phyloP scores from a whole-genome alignment of 1,139 yeast species.

The Saccharomycopsis hybrid region DNA sequence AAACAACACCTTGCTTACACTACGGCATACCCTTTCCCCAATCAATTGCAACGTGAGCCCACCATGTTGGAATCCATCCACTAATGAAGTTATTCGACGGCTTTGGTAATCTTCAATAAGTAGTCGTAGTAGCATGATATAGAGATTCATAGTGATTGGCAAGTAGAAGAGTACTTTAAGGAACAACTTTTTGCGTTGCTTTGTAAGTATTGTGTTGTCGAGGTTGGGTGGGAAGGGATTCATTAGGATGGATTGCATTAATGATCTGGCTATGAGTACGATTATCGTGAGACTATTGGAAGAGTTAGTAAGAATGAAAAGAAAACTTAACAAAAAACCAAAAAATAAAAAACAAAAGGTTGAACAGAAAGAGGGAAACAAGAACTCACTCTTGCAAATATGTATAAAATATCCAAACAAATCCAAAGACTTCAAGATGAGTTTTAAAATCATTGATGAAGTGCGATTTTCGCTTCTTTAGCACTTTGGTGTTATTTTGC shows the following conservation, averaged over 20 bases:
- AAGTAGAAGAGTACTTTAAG: conserved; percentile 22
- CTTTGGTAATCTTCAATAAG: conserved; percentile 23
- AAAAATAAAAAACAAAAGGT: too few relatives aligned
- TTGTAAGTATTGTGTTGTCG: conserved; percentile 18
- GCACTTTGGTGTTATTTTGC: conserved; percentile 24
- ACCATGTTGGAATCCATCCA: conserved; percentile 30
- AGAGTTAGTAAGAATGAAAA: too few relatives aligned
- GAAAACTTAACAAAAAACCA: too few relatives aligned
- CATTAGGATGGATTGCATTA: conserved; percentile 28
- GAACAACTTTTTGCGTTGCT: conserved; percentile 21
- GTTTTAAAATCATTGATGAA: conserved; percentile 24
- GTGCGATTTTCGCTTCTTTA: conserved; percentile 27
- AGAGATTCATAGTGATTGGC: conserved; percentile 19
- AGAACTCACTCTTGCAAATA: neutral
- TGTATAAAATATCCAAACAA: conserved; percentile 26
- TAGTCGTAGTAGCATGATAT: conserved; percentile 28
- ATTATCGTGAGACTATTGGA: neutral
- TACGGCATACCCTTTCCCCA: conserved; percentile 36
- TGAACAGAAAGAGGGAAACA: too few relatives aligned
- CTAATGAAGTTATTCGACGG: conserved; percentile 25
- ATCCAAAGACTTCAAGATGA: conserved; percentile 27
- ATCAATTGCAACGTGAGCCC: conserved; percentile 34
- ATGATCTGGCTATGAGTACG: conserved; percentile 1
- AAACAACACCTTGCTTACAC: conserved; percentile 27
- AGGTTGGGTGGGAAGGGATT: conserved; percentile 31